Evolutionary conservation across 805 yeast genomes (phyloP).

Genomic region (Wickerhamomyces queroliae): DNA sequence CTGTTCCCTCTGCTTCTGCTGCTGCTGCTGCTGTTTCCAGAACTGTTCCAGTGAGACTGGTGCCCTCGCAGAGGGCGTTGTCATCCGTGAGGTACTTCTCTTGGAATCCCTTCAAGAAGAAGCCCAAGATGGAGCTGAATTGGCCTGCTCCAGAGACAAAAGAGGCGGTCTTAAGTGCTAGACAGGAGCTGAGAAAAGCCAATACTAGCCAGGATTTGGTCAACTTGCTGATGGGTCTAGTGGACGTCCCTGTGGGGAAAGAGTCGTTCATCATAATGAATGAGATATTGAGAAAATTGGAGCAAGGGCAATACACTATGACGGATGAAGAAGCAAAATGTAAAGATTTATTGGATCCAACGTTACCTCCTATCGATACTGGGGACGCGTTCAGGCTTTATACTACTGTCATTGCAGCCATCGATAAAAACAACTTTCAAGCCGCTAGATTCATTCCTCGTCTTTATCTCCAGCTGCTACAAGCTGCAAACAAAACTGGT

Average conservation of each 20-base stretch:
- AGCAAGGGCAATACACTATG: neutral
- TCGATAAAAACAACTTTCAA: conserved; percentile 12
- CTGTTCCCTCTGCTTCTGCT: too few relatives aligned
- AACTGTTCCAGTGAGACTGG: too few relatives aligned
- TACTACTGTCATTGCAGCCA: conserved; percentile 4
- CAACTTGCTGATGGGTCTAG: conserved; percentile 1
- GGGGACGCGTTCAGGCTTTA: conserved; percentile 8
- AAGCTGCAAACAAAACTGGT: neutral
- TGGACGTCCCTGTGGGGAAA: neutral
- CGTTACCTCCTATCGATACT: conserved; percentile 7
- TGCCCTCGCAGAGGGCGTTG: too few relatives aligned
- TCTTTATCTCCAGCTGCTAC: conserved; percentile 15
- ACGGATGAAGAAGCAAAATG: neutral
- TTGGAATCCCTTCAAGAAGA: conserved; percentile 8
- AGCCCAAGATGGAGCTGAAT: conserved; percentile 2
- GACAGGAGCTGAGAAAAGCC: conserved; percentile 7
- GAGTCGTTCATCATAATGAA: conserved; percentile 7
- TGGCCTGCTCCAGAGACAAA: neutral
- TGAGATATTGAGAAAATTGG: conserved; percentile 15
- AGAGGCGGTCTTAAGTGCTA: conserved; percentile 4
- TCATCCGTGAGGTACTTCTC: neutral
- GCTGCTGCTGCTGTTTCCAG: too few relatives aligned
- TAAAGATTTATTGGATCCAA: neutral
- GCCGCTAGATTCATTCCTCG: conserved; percentile 20
- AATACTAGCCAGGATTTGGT: conserved; percentile 1